Conservation (phyloP, 495 filamentous ascomycete genomes). For the Aspergillus taichungensis region DNA sequence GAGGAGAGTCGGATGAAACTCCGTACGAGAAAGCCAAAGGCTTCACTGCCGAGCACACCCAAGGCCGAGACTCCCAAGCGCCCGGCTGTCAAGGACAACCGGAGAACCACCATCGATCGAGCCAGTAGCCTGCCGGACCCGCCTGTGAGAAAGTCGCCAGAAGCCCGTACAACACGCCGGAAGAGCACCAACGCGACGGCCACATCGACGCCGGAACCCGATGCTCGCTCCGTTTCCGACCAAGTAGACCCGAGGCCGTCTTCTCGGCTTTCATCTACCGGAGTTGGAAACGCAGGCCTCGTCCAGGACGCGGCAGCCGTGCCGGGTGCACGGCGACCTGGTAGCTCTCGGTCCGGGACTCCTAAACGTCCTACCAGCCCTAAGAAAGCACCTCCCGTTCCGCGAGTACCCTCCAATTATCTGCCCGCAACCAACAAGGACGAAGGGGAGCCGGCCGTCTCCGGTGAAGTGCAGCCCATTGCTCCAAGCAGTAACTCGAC, state of each 20-base stretch:
- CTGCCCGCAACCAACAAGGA: conserved; percentile 9
- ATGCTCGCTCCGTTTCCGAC: conserved; percentile 1
- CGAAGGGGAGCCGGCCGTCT: conserved; percentile 3
- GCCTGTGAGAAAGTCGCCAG: conserved; percentile 33
- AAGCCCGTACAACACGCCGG: conserved; percentile 25
- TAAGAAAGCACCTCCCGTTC: conserved; percentile 38
- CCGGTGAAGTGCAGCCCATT: neutral
- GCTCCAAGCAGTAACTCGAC: neutral
- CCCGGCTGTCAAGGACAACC: conserved; percentile 37
- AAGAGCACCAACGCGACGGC: conserved; percentile 21
- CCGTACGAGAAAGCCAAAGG: conserved; percentile 58
- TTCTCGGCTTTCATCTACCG: conserved; percentile 1
- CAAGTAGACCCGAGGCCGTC: conserved; percentile 11
- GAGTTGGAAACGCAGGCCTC: neutral
- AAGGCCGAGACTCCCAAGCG: conserved; percentile 41
- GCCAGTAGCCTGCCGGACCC: conserved; percentile 33
- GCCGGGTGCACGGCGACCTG: conserved; percentile 32
- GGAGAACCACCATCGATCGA: conserved; percentile 60
- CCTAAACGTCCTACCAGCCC: conserved; percentile 33
- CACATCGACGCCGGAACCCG: conserved; percentile 6
- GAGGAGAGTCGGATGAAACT: conserved; percentile 59
- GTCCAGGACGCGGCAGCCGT: conserved; percentile 14
- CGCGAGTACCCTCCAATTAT: conserved; percentile 31
- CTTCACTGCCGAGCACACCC: conserved; percentile 31
- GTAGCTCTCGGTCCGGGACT: conserved; percentile 35